These are phyloP conservation scores for Psilocybe subaeruginosa DNA, from an alignment of 768 basidiomycete genomes.

Conservation along the genomic window DNA sequence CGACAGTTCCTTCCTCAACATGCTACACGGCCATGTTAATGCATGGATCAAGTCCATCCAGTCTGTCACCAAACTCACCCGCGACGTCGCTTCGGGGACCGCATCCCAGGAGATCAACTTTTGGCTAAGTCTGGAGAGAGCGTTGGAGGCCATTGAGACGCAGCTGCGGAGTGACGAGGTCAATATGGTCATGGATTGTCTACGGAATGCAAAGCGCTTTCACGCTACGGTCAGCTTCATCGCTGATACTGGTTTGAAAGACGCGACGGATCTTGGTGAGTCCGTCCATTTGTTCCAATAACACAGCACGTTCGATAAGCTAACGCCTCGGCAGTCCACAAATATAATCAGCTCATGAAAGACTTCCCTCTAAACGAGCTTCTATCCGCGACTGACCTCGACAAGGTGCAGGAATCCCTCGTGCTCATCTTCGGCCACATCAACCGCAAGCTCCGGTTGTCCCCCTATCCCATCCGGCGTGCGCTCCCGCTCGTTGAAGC, in stretches of 20 bases:
- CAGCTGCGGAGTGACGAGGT: slow-evolving; percentile 94
- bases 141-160: slow-evolving; percentile 89
- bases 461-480: slow-evolving; percentile 95
- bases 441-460: slow-evolving; percentile 93
- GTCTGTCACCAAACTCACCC: slow-evolving; percentile 91
- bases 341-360: slow-evolving; percentile 98
- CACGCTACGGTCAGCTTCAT: slow-evolving; percentile 97
- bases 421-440: slow-evolving; percentile 89
- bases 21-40: slow-evolving; percentile 92
- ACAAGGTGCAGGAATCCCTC: slow-evolving; percentile 91
- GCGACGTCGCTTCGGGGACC: slow-evolving; percentile 93
- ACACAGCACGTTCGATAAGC: slow-evolving; percentile 1
- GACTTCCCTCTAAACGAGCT: slow-evolving; percentile 98
- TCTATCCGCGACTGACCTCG: slow-evolving; percentile 93
- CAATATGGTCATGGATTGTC: slow-evolving; percentile 88
- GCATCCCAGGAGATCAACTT: slow-evolving; percentile 99
- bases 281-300: slow-evolving; percentile 9
- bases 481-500: slow-evolving; percentile 97
- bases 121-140: slow-evolving; percentile 94
- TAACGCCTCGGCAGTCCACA: slow-evolving; percentile 66
- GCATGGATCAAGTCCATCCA: slow-evolving; percentile 99
- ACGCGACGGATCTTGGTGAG: slow-evolving; percentile 86
- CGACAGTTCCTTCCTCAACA: slow-evolving; percentile 92
- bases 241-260: slow-evolving; percentile 95
- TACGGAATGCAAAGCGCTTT: slow-evolving; percentile 96